phyloP scores from a whole-genome alignment of 495 filamentous ascomycete genomes.

The Bathelium albidoporum region DNA sequence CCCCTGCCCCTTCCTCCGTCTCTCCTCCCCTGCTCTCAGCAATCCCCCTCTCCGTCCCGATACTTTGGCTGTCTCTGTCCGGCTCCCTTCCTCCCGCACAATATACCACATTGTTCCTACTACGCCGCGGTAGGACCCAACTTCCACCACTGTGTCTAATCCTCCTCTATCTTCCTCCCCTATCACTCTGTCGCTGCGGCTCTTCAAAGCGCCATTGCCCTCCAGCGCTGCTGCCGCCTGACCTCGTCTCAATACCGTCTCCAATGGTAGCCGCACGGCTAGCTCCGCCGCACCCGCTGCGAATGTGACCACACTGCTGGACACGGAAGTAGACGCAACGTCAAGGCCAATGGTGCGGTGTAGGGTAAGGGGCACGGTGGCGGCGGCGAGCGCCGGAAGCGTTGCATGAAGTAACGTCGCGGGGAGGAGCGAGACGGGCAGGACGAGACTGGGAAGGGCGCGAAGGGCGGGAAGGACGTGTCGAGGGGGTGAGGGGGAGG shows the following conservation, averaged over 20 bases:
- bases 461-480: background rate
- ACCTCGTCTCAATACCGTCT: constrained; percentile 80
- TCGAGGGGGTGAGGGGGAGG: constrained; percentile 43
- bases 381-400: constrained; percentile 65
- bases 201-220: background rate
- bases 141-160: constrained; percentile 64
- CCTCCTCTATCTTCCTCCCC: constrained; percentile 14
- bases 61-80: constrained; percentile 10
- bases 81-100: constrained; percentile 67
- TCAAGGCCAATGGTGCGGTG: constrained; percentile 50
- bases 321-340: constrained; percentile 64
- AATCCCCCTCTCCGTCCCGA: constrained; percentile 4
- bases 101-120: constrained; percentile 82
- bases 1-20: constrained; percentile 63
- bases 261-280: constrained; percentile 74
- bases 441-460: constrained; percentile 63
- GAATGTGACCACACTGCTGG: constrained; percentile 71
- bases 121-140: constrained; percentile 68
- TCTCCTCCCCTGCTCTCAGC: constrained; percentile 32
- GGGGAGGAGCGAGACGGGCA: constrained; percentile 58
- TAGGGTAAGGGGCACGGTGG: constrained; percentile 71
- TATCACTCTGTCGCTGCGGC: background rate
- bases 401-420: constrained; percentile 80
- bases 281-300: constrained; percentile 66
- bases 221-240: constrained; percentile 42